Conservation (phyloP, 768 basidiomycete species). For the Boletus vinaceobasis region DNA sequence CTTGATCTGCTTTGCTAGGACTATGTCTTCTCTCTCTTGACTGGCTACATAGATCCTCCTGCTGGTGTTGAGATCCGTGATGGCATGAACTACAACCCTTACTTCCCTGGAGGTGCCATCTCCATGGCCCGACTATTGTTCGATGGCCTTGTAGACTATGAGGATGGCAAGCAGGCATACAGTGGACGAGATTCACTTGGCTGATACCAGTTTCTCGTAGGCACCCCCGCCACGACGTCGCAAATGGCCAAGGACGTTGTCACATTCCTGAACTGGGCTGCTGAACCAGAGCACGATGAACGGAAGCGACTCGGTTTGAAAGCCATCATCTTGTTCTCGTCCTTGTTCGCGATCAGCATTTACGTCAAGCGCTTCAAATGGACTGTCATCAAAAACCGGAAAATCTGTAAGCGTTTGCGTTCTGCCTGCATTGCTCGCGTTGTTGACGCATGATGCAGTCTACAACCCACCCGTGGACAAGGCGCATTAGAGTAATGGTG, state of each 20-base stretch:
- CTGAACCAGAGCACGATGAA: constrained; percentile 97
- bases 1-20: constrained; percentile 50
- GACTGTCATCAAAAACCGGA: constrained; percentile 88
- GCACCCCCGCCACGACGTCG: constrained; percentile 92
- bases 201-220: constrained; percentile 37
- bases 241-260: constrained; percentile 99
- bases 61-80: constrained; percentile 94
- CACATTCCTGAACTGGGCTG: constrained; percentile 94
- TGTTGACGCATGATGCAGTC: constrained; percentile 25
- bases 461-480: constrained; percentile 39
- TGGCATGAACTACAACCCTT: constrained; percentile 98
- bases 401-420: constrained; percentile 63
- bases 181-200: neutral
- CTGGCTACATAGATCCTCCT: constrained; percentile 95
- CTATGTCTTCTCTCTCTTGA: constrained; percentile 95
- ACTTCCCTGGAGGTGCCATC: constrained; percentile 98
- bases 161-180: constrained; percentile 63
- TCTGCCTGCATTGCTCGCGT: neutral
- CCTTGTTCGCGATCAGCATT: constrained; percentile 73
- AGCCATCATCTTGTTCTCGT: constrained; percentile 90
- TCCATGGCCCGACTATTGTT: constrained; percentile 97
- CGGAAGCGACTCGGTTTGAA: constrained; percentile 97
- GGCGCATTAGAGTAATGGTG: constrained; percentile 27
- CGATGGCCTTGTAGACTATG: constrained; percentile 95
- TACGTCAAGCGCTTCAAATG: constrained; percentile 98